Base-by-base conservation (phyloP, 768 basidiomycete species). In the Phlebiopsis gigantea region DNA sequence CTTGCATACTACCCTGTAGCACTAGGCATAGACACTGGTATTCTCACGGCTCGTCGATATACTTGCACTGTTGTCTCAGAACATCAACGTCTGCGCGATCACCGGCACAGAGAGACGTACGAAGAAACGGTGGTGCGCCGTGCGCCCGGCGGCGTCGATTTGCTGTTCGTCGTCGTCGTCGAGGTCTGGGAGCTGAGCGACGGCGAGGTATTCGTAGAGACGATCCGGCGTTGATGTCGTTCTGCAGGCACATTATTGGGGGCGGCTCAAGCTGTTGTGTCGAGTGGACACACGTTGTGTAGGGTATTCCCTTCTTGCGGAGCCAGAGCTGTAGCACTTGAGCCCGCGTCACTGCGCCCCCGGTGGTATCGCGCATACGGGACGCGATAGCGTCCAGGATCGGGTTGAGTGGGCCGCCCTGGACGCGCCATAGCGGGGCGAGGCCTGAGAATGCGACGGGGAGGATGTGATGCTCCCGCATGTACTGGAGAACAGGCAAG, bases 191-290 rank as follows among this genome's bases (percentile, higher is more conserved):
- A 81, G 68, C 49, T 75, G 73, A 7, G 72, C 73, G 7, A 75
- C 73, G 4, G 68, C 73, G 51, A 82, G 63, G 61, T 82, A 82
- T 48, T 79, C 75, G 56, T 74, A 67, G 9, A 83, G 65, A 5
- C 80, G 74, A 25, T 75, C 67, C 53, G 64, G 68, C 60, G 72
- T 78, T 5, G 69, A 66, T 41, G 69, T 73, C 44, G 77, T 79
- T 53, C 76, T 77, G 42, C 14, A 29, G 22, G 1, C 2, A 17
- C 8, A 24, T 26, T 17, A 46, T 8, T 14, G 8, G 9, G 30
- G 9, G 14, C 10, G 39, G 34, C 21, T 25, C 5, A 15, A 42
- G n/a, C 21, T 17, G 43, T 25, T 10, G 7, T 22, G 25, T 48
- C 5, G 24, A 12, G 34, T 21, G 7, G 9, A 28, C 69, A 50